Evolutionary conservation across 2,329 filamentous ascomycete genomes (phyloP), one percentile per base, ranked within the genome.

Genomic region (Elsinoe ampelina): DNA sequence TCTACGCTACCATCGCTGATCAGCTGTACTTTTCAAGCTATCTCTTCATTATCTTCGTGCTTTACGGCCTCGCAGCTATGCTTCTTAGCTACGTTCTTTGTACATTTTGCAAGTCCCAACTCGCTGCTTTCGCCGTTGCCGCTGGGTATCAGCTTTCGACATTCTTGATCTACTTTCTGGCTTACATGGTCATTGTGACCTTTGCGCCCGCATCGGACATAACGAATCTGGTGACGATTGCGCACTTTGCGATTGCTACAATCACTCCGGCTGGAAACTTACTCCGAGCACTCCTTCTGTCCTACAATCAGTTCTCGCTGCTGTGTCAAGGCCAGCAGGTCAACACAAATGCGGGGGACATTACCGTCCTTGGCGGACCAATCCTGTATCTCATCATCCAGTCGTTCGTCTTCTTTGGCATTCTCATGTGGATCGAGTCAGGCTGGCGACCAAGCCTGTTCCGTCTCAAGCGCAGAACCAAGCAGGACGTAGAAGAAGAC

Each of bases 351-450:
- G 87, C 90, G 0, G 86, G 82, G 5, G 81, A 78, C 3, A 81
- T 95, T 32, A 77, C 78, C 0, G 80, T 85, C 26, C 96, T 90
- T 63, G 91, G 91, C 30, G 88, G 87, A 0, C 89, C 89, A 0
- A 92, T 95, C 35, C 70, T 93, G 0, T 95, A 95, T 68, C 79
- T 95, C 1, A 78, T 89, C 51, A 48, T 90, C 0, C 91, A 96
- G 66, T 81, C 82, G 0, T 68, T 88, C 20, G 58, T 88, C 13
- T 75, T 93, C 1, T 90, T 95, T 62, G 74, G 77, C 0, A 70
- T 90, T 12, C 76, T 96, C 0, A 75, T 95, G 12, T 92, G 86
- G 84, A 80, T 85, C 65, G 91, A 96, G 65, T 85, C 85, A 56
- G 89, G 89, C 3, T 77, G 72, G 62, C 70, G 70, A 42, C 83